phyloP scores from a whole-genome alignment of 208 protist species.

The Wallacemonas sp. region DNA sequence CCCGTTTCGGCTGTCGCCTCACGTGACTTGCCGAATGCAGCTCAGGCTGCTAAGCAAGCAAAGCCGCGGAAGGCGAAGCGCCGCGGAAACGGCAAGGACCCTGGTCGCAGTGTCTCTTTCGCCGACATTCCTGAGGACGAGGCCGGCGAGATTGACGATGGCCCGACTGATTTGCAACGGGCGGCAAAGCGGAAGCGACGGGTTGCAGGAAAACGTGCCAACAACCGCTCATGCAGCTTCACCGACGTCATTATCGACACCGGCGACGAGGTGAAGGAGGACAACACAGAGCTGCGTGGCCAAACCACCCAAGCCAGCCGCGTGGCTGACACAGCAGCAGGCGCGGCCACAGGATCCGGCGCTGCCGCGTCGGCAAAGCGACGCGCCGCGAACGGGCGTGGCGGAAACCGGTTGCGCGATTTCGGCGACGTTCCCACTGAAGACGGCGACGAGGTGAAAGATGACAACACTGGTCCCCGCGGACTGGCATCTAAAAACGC shows the following conservation, averaged over 20 bases:
- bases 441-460: slow-evolving; percentile 12
- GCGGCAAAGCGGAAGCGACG: slow-evolving; percentile 31
- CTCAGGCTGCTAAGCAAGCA: neutral
- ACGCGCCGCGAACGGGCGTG: slow-evolving; percentile 6
- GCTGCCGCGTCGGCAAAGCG: slow-evolving; percentile 37
- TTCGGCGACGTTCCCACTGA: slow-evolving; percentile 41
- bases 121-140: slow-evolving; percentile 27
- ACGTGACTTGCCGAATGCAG: neutral
- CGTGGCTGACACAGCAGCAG: slow-evolving; percentile 14
- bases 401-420: slow-evolving; percentile 44
- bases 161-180: slow-evolving; percentile 25
- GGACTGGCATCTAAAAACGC: neutral
- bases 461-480: neutral
- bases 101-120: slow-evolving; percentile 34
- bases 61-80: neutral
- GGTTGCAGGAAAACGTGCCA: slow-evolving; percentile 7
- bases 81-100: slow-evolving; percentile 1
- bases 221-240: slow-evolving; percentile 60
- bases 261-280: slow-evolving; percentile 13
- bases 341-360: slow-evolving; percentile 7
- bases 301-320: neutral
- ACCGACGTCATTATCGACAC: slow-evolving; percentile 35
- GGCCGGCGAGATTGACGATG: slow-evolving; percentile 23
- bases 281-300: neutral
- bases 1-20: neutral